Percentiles rank a stretch among this genome's conserved stretches.
Conservation (phyloP, 2,329 filamentous ascomycete genomes). For the Grosmannia penicillata region DNA sequence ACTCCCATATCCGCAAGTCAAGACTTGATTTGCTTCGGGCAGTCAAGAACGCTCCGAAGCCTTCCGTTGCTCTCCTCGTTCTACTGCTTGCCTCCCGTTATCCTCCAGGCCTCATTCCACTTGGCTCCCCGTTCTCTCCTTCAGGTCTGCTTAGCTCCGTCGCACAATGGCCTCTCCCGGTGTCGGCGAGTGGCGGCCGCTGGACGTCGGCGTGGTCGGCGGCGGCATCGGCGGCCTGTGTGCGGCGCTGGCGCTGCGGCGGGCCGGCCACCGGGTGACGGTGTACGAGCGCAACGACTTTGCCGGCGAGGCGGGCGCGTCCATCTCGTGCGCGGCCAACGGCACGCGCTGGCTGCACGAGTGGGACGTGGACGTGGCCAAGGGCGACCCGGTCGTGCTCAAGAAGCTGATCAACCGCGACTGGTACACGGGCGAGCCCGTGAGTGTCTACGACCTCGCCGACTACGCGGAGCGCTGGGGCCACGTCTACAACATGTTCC, state of each 20-base stretch:
- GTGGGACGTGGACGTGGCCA: slow-evolving; percentile 49
- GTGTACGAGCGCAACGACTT: slow-evolving; percentile 55
- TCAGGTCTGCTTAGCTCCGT: too few relatives aligned
- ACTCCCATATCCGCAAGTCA: too few relatives aligned
- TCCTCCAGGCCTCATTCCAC: too few relatives aligned
- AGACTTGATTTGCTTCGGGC: too few relatives aligned
- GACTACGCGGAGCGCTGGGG: slow-evolving; percentile 41
- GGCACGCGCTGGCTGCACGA: slow-evolving; percentile 55
- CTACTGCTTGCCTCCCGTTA: too few relatives aligned
- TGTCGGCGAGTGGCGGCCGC: slow-evolving; percentile 1
- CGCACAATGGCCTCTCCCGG: neutral
- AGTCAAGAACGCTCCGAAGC: too few relatives aligned
- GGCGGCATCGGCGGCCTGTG: slow-evolving; percentile 34
- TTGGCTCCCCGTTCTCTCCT: too few relatives aligned
- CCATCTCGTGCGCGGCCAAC: slow-evolving; percentile 54
- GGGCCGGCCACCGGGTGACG: slow-evolving; percentile 33
- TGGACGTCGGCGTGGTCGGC: slow-evolving; percentile 25
- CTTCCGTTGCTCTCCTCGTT: too few relatives aligned
- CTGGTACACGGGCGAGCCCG: slow-evolving; percentile 53
- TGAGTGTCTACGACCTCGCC: slow-evolving; percentile 46
- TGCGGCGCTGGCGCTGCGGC: slow-evolving; percentile 29
- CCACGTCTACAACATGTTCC: slow-evolving; percentile 38
- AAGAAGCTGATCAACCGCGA: slow-evolving; percentile 54
- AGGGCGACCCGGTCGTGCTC: slow-evolving; percentile 50
- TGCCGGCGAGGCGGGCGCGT: slow-evolving; percentile 52